Evolutionary conservation across 768 basidiomycete genomes (phyloP).

Genomic region (Dictyophora rubrovolvata): DNA sequence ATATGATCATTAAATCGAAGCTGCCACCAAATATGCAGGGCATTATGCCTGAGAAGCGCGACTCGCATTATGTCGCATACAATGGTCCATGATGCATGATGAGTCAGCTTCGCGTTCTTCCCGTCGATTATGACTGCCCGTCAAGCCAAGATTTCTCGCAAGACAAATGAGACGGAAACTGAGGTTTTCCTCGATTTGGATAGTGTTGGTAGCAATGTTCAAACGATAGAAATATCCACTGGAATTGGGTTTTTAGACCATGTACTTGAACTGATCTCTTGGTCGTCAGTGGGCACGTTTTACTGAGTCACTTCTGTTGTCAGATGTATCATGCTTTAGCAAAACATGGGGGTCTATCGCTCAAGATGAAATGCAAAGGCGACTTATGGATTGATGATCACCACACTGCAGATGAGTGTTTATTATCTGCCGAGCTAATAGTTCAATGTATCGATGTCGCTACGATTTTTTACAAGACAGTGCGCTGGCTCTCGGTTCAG

Average conservation of each 20-base stretch:
- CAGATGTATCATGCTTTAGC: conserved; percentile 98
- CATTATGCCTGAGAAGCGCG: no score
- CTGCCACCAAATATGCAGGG: no score
- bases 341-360: conserved; percentile 91
- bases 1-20: no score
- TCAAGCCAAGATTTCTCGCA: conserved; percentile 58
- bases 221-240: conserved; percentile 77
- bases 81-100: no score
- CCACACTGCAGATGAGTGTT: conserved; percentile 89
- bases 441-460: not conserved
- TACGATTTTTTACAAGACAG: conserved; percentile 57
- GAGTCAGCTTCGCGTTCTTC: no score
- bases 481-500: conserved; percentile 77
- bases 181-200: conserved; percentile 78
- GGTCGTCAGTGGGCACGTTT: not conserved
- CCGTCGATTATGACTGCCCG: not conserved
- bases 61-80: no score
- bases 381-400: conserved; percentile 98
- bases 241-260: conserved; percentile 99
- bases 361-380: conserved; percentile 85
- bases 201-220: conserved; percentile 47
- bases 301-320: not conserved
- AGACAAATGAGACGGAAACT: conserved; percentile 88
- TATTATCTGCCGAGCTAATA: conserved; percentile 10
- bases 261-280: conserved; percentile 35